Base-by-base conservation (phyloP, 495 filamentous ascomycete species). In the Penicillium silybi region DNA sequence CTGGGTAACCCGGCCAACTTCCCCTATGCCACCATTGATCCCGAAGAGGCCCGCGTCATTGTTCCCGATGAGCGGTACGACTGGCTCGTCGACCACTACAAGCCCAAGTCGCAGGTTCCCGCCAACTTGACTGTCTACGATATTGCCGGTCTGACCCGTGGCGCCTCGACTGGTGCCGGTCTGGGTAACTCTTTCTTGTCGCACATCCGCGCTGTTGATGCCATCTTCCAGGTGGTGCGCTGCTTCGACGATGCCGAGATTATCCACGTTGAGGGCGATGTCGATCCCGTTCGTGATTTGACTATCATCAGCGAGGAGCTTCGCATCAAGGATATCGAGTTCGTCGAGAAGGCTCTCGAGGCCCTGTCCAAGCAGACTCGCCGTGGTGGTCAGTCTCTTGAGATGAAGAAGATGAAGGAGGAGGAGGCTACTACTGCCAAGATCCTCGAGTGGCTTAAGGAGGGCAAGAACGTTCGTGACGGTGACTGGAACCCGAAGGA, bases 161-260 rank as follows among this genome's bases (percentile, higher is more conserved):
- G 95, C 52, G 92, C 95, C 38, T 99, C 95, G 4, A 97, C 92
- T 50, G 95, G 95, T 73, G 93, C 91, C 55, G 95, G 95, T 77
- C 84, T 99, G 35, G 95, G 95, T 62, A 99, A 99, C 72, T 84
- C 92, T 53, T 99, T 99, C 82, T 77, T 99, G 71, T 97, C 92
- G 13, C 95, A 99, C 70, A 99, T 99, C 62, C 90, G 95, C 65
- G 95, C 93, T 46, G 95, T 99, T 75, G 95, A 99, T 77, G 95
- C 95, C 68, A 96, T 99, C 75, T 99, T 97, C 81, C 92, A 97
- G 77, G 95, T 99, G 38, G 95, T 99, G 34, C 85, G 95, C 59
- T 96, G 88, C 76, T 99, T 99, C 74, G 95, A 99, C 66, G 95
- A 99, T 77, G 93, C 92, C 37, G 95, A 99, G 72, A 97, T 99